A percentile compares a stretch with the other conserved stretches of the same genome.
Evolutionary conservation across 139 green algal species (phyloP).

Genomic region (Coelastrella sp.): DNA sequence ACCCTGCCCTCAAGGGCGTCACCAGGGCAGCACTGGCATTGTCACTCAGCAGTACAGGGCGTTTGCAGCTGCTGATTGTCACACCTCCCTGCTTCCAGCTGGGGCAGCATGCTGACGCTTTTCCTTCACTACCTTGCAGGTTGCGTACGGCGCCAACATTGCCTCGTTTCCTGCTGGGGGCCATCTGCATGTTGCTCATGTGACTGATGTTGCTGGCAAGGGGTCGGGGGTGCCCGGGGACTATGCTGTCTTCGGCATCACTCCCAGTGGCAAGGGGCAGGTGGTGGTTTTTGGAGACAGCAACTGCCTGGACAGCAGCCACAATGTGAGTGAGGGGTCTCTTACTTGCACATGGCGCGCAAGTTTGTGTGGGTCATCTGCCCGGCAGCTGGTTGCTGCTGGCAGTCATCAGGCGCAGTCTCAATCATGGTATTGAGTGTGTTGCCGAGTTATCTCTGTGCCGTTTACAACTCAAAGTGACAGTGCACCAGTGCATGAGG

Average conservation of each 20-base stretch:
- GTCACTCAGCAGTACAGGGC: too few species aligned
- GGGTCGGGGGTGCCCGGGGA: constrained; percentile 29
- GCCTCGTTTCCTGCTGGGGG: constrained; percentile 70
- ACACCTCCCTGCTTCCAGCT: not conserved
- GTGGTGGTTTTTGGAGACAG: constrained; percentile 88
- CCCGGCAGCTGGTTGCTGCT: not conserved
- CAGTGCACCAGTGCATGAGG: too few species aligned
- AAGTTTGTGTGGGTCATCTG: not conserved
- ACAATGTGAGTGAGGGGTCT: constrained; percentile 54
- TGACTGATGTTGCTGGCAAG: constrained; percentile 46
- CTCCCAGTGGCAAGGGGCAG: constrained; percentile 63
- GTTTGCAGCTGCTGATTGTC: not conserved
- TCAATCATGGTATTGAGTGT: not conserved
- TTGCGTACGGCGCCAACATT: constrained; percentile 71
- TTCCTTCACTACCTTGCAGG: constrained; percentile 10
- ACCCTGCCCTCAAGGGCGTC: not conserved
- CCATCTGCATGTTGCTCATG: constrained; percentile 59
- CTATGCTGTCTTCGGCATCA: constrained; percentile 63
- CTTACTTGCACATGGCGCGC: not conserved
- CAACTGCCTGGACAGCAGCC: constrained; percentile 95
- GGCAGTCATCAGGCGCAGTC: not conserved
- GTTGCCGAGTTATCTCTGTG: not conserved
- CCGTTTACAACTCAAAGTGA: too few species aligned
- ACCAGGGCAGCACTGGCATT: not conserved
- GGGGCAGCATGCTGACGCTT: not conserved